Evolutionary conservation across 345 rosid genomes (phyloP).

Genomic region (Lepidium sativum): DNA sequence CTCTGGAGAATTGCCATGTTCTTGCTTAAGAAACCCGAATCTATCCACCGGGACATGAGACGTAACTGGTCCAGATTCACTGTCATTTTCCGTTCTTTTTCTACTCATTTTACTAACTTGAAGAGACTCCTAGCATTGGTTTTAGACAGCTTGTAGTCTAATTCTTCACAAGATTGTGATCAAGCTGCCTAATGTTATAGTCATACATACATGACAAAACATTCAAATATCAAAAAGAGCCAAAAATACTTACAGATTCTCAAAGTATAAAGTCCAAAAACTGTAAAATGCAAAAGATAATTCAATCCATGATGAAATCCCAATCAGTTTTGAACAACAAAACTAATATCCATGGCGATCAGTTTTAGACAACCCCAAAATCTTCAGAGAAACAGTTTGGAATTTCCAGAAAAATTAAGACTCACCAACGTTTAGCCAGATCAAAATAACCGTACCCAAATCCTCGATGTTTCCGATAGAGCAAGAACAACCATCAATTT

Average conservation of each 20-base stretch:
- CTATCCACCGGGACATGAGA: conserved; percentile 48
- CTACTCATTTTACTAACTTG: conserved; percentile 52
- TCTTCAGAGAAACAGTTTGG: neutral
- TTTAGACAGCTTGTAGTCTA: conserved; percentile 4
- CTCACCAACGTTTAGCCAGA: neutral
- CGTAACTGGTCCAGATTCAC: conserved; percentile 56
- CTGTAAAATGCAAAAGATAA: neutral
- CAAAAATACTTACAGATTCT: neutral
- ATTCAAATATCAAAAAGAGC: neutral
- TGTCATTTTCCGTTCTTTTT: conserved; percentile 46
- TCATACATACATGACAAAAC: neutral
- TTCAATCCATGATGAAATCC: neutral
- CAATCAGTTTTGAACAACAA: neutral
- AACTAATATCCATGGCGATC: neutral
- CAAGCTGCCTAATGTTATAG: neutral
- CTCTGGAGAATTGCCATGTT: conserved; percentile 40
- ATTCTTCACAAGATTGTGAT: conserved; percentile 23
- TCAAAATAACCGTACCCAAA: neutral
- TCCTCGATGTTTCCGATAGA: conserved; percentile 5
- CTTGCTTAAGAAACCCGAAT: conserved; percentile 75
- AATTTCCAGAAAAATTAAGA: neutral
- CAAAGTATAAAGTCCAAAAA: neutral
- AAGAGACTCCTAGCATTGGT: conserved; percentile 14
- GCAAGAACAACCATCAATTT: neutral
- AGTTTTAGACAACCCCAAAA: neutral